Base-by-base conservation (phyloP, 139 green algal species). In the Volvox africanus region DNA sequence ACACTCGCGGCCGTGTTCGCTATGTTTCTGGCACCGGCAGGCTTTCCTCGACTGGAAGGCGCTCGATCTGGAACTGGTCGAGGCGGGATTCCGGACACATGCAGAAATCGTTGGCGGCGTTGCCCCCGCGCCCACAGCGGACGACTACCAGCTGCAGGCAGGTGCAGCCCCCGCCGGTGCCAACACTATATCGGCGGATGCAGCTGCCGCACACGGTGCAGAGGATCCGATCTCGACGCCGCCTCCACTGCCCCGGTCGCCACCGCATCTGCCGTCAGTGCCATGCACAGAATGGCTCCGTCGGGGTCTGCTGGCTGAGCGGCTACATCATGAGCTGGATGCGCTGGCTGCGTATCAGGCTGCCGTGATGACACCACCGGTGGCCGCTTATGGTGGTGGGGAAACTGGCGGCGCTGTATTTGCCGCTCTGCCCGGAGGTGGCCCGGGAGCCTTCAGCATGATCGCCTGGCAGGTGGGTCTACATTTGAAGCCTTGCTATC, bases 41-140 rank as follows among this genome's bases (percentile, higher is more conserved):
- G 87, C 92, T 9, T 94, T 93, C 87, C 91, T 94, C 55, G 92
- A 94, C 62, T 94, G 92, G 89, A 94, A 93, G 90, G 82, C 89
- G 11, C 67, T 88, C 24, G 92, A 94, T 69, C 28, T 76, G 19
- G 92, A 94, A 67, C 87, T 93, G 65, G 65, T 28, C 26, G 37
- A 82, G 1, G 61, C 61, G 5, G 67, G 89, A 55, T 91, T 69
- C 36, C 16, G 32, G 11, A 80, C 28, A 61, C 87, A 91, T 61
- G 87, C 87, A 1, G 87, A 91, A 11, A 91, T 91, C 61, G 75
- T 86, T 17, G 86, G 75, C 2, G 86, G 86, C 30, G 1, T 67
- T 0, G 86, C 86, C 0, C 86, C 86, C 6, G 55, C 55, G 14
- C 86, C 86, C 86, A 32, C 85, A 3, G 11, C 69, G 0, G 85